A percentile compares a stretch with the other conserved stretches of the same genome.
These are phyloP conservation scores for Seminavis robusta DNA, from an alignment of 108 stramenopile genomes.

Conservation along the genomic window DNA sequence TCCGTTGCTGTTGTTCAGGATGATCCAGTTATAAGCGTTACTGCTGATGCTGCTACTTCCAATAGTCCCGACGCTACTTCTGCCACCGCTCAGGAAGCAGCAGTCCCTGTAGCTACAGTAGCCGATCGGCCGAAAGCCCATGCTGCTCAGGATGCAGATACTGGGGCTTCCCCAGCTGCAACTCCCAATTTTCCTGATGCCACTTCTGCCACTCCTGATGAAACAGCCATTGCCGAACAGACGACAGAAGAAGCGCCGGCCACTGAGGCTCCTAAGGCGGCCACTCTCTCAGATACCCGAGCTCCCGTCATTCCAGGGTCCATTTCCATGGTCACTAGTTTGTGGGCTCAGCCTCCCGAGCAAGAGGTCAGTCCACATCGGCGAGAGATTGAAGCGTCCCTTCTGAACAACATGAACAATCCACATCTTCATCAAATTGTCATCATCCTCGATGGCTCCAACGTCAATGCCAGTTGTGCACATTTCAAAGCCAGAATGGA, in stretches of 20 bases:
- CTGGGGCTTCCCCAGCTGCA: neutral
- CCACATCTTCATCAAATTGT: no score
- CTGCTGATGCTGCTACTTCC: neutral
- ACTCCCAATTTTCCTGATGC: neutral
- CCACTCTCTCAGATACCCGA: neutral
- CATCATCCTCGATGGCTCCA: no score
- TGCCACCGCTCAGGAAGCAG: neutral
- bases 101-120: neutral
- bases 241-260: neutral
- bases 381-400: neutral
- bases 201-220: neutral
- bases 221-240: neutral
- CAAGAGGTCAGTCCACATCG: neutral
- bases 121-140: neutral
- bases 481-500: no score
- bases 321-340: neutral
- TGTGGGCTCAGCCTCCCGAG: neutral
- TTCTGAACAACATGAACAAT: no score
- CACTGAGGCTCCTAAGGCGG: neutral
- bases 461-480: no score
- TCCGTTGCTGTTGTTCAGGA: constrained; percentile 1
- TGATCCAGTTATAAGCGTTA: no score
- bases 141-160: neutral
- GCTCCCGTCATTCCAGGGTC: neutral
- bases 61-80: neutral